phyloP scores from a whole-genome alignment of 345 rosid genomes.

The Citrus cavaleriei region DNA sequence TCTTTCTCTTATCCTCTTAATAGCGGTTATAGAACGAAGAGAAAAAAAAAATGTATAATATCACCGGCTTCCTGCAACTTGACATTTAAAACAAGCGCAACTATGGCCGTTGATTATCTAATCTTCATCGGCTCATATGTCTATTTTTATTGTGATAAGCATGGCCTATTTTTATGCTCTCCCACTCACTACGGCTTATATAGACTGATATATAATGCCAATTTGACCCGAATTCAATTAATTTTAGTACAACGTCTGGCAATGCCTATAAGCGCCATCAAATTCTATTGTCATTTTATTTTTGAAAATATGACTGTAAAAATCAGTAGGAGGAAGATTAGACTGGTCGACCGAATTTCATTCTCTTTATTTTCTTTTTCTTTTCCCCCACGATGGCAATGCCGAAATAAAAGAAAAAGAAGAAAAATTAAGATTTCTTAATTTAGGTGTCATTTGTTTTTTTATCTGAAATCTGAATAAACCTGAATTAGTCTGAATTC shows the following conservation, averaged over 20 bases:
- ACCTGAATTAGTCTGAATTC: no score
- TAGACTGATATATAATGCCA: background rate
- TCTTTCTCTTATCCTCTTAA: background rate
- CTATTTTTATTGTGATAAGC: background rate
- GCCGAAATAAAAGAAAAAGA: no score
- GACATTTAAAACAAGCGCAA: background rate
- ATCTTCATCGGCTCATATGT: background rate
- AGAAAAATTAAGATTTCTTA: no score
- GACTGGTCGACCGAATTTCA: background rate
- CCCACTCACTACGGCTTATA: background rate
- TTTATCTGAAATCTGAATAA: no score
- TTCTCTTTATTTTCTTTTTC: background rate
- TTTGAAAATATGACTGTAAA: background rate
- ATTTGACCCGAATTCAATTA: background rate
- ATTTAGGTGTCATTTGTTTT: no score
- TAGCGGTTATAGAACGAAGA: background rate
- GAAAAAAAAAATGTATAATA: background rate
- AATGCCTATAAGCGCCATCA: background rate
- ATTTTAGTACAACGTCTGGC: background rate
- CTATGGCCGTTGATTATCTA: background rate
- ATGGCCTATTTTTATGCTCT: background rate
- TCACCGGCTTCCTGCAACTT: constrained; percentile 15
- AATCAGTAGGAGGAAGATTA: no score
- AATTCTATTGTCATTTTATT: background rate
- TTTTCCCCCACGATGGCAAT: no score